These are phyloP conservation scores for Pseudotulostoma volvatum DNA, from an alignment of 495 filamentous ascomycete genomes.

Conservation along the genomic window DNA sequence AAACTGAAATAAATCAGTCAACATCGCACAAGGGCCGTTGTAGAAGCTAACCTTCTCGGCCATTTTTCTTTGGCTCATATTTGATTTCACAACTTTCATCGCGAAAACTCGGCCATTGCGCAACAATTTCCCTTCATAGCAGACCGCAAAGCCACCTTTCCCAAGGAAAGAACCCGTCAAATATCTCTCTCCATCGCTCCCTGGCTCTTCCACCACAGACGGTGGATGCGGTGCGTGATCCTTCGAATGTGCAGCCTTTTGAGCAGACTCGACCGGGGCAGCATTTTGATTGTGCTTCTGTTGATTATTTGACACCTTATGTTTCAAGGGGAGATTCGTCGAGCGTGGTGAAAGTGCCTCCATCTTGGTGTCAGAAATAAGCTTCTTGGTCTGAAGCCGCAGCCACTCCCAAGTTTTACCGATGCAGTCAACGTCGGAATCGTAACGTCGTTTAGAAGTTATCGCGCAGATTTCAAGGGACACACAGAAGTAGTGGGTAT, in stretches of 20 bases:
- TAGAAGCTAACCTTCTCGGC: conserved; percentile 59
- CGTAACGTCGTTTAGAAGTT: no score
- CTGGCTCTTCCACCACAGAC: conserved; percentile 57
- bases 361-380: conserved; percentile 28
- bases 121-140: conserved; percentile 57
- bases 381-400: no score
- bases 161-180: conserved; percentile 69
- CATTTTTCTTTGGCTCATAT: conserved; percentile 71
- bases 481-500: no score
- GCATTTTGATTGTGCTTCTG: conserved; percentile 39
- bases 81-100: conserved; percentile 78
- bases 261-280: conserved; percentile 27
- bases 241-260: conserved; percentile 26
- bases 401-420: no score
- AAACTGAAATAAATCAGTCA: conserved; percentile 42
- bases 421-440: no score
- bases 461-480: no score
- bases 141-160: conserved; percentile 91
- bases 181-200: conserved; percentile 59
- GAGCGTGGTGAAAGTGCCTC: conserved; percentile 59
- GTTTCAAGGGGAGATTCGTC: conserved; percentile 40
- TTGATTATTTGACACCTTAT: conserved; percentile 24
- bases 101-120: conserved; percentile 53
- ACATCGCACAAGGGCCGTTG: background rate
- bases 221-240: conserved; percentile 66